Evolutionary conservation across 2,329 filamentous ascomycete species (phyloP).

Genomic region (Cladosporium sp.): DNA sequence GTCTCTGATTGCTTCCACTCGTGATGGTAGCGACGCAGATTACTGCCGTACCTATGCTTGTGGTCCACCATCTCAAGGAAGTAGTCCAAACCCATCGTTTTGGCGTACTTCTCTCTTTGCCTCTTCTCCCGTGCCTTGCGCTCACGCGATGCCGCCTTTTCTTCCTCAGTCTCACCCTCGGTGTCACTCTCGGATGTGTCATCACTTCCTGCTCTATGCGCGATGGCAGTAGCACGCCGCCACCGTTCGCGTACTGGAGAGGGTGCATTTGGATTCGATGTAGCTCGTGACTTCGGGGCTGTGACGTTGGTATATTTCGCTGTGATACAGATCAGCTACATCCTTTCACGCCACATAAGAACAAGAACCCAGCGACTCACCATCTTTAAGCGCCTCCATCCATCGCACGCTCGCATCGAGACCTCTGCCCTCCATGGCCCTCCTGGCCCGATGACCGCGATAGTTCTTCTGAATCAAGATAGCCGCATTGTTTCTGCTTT

Average conservation of each 20-base stretch:
- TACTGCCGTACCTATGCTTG: conserved; percentile 84
- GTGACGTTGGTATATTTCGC: conserved; percentile 53
- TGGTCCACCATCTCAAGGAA: conserved; percentile 69
- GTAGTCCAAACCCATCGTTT: conserved; percentile 80
- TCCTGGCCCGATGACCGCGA: conserved; percentile 68
- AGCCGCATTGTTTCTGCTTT: conserved; percentile 22
- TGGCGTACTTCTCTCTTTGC: conserved; percentile 62
- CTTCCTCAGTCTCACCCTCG: conserved; percentile 31
- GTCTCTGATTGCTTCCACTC: conserved; percentile 77
- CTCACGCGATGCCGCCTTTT: conserved; percentile 30
- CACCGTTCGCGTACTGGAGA: conserved; percentile 59
- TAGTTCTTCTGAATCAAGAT: conserved; percentile 57
- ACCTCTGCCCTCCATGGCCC: conserved; percentile 65
- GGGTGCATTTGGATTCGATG: conserved; percentile 17
- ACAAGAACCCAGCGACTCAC: neutral
- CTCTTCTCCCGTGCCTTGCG: conserved; percentile 49
- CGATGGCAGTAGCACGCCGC: conserved; percentile 68
- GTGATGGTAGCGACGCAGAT: conserved; percentile 74
- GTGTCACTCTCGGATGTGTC: conserved; percentile 51
- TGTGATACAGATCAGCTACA: conserved; percentile 15
- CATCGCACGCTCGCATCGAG: conserved; percentile 68
- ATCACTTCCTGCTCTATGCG: conserved; percentile 67
- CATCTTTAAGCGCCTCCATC: conserved; percentile 46
- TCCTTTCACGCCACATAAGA: neutral
- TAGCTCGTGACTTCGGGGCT: conserved; percentile 38